phyloP scores from a whole-genome alignment of 2,329 filamentous ascomycete genomes.

The Xylaria sp. region DNA sequence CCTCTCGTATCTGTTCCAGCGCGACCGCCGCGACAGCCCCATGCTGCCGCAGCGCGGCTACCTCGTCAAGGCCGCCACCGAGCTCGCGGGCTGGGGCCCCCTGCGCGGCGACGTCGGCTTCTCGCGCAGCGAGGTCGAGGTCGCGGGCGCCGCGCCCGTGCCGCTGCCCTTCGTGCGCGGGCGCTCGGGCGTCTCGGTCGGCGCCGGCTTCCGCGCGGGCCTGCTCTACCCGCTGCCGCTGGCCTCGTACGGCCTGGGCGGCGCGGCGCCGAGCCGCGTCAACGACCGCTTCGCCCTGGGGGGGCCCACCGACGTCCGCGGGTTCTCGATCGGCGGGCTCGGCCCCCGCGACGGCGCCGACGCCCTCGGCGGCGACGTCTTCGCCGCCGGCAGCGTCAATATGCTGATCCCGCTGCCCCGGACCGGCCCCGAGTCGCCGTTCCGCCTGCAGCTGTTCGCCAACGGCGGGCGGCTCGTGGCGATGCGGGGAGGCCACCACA shows the following conservation, averaged over 20 bases:
- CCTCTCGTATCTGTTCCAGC: constrained; percentile 77
- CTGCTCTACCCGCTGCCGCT: constrained; percentile 80
- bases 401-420: constrained; percentile 83
- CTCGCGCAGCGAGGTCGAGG: constrained; percentile 86
- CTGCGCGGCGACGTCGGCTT: constrained; percentile 91
- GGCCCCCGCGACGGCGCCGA: constrained; percentile 86
- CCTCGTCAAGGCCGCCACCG: constrained; percentile 74
- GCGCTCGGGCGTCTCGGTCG: constrained; percentile 78
- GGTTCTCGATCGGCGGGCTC: constrained; percentile 86
- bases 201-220: constrained; percentile 78
- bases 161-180: constrained; percentile 69
- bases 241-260: constrained; percentile 53
- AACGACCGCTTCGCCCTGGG: constrained; percentile 96
- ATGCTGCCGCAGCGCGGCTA: constrained; percentile 84
- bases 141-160: constrained; percentile 75
- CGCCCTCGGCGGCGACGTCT: constrained; percentile 88
- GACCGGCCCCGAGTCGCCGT: constrained; percentile 77
- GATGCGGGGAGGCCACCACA: constrained; percentile 56
- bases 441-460: constrained; percentile 87
- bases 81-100: constrained; percentile 85
- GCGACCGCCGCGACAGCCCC: constrained; percentile 81
- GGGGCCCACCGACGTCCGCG: constrained; percentile 90
- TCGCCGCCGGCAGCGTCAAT: constrained; percentile 85
- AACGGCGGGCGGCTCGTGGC: constrained; percentile 87
- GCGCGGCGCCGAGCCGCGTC: constrained; percentile 71